These are phyloP conservation scores for Rubroboletus satanas DNA, from an alignment of 768 basidiomycete genomes.

Conservation along the genomic window DNA sequence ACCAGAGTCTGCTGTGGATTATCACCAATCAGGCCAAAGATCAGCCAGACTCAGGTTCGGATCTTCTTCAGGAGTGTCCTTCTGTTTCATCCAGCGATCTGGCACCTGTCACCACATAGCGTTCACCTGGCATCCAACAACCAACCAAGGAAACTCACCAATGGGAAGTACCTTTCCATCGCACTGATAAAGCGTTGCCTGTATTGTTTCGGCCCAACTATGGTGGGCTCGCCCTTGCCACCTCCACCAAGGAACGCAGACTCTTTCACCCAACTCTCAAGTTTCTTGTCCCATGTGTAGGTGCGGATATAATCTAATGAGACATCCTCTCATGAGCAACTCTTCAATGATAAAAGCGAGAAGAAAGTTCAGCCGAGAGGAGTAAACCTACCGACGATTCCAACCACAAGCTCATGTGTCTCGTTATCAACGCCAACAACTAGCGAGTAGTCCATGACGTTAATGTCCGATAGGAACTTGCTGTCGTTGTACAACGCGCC, in stretches of 20 bases:
- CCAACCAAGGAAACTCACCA: conserved; percentile 45
- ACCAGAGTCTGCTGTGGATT: background rate
- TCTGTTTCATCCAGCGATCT: conserved; percentile 89
- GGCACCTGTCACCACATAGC: conserved; percentile 51
- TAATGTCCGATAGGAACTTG: conserved; percentile 89
- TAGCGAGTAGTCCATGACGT: conserved; percentile 97
- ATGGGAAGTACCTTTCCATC: conserved; percentile 86
- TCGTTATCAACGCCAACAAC: conserved; percentile 92
- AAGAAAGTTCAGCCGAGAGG: background rate
- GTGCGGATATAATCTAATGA: conserved; percentile 85
- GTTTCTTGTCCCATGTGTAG: conserved; percentile 97
- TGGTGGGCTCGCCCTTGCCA: conserved; percentile 88
- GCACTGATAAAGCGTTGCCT: conserved; percentile 80
- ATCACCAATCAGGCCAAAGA: conserved; percentile 63
- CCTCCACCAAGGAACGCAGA: conserved; percentile 82
- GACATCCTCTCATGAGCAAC: conserved; percentile 4
- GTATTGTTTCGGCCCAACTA: conserved; percentile 95
- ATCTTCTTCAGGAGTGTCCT: conserved; percentile 76
- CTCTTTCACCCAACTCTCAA: conserved; percentile 98
- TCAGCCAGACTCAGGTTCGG: conserved; percentile 45
- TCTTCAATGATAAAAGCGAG: background rate
- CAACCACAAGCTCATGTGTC: conserved; percentile 88
- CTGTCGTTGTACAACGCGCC: conserved; percentile 93
- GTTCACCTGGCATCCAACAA: background rate
- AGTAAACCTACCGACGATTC: conserved; percentile 81